Evolutionary conservation across 768 basidiomycete genomes (phyloP), one percentile per base, ranked within the genome.

Genomic region (Sarcomyxa edulis): DNA sequence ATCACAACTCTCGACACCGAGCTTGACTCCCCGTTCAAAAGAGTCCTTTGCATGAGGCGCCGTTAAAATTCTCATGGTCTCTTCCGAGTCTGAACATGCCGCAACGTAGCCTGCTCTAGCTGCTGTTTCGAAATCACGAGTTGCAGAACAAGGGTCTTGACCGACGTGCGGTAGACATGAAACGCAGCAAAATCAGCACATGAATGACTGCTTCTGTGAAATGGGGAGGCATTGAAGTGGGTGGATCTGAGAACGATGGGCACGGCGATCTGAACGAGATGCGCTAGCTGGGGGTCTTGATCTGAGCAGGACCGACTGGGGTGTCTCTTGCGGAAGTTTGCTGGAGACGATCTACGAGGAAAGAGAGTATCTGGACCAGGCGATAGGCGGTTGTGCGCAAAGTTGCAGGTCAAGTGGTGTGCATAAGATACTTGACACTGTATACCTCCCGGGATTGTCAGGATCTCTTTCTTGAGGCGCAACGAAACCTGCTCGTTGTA

Each of bases 71-170:
- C 62, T 97, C 94, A 53, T 97, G 96, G 44, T 95, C 94, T 12
- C 91, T 66, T 0, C 90, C 95, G 1, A 97, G 72, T 18, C 83
- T 73, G 64, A 93, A 96, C 95, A 97, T 0, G 89, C 89, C n/a
- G 74, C 64, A 3, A 70, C 63, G 46, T 79, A 84, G 0, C 94
- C 93, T 1, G 71, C 76, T 18, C 86, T 69, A 0, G 92, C 94
- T 2, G 89, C 80, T 1, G 68, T 64, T 55, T 97, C 94, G 51
- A 87, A 96, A 53, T 93, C 91, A 15, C 89, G 71, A 64, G 97
- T 97, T 1, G 95, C 92, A 6, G 70, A 52, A 4, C 88, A 72
- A 2, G 84, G 83, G 51, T 87, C 87, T 41, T 74, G 76, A 0
- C 66, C 66, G 15, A 86, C 49, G 44, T 74, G 66, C 8, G 85